phyloP scores from a whole-genome alignment of 805 yeast genomes.

The Nakazawaea ambrosiae region DNA sequence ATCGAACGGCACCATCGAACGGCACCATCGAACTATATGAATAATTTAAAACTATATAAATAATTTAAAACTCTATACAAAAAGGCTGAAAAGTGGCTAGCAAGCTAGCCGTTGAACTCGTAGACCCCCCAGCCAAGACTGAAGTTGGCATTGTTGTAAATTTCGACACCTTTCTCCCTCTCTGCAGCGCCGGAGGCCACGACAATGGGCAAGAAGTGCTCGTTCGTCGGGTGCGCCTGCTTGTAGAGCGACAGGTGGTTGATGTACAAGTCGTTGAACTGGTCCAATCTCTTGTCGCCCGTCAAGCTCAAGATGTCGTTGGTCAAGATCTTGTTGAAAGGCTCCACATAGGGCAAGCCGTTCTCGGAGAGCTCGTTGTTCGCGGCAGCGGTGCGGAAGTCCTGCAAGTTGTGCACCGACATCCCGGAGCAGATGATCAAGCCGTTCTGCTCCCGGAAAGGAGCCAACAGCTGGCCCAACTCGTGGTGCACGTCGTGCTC shows the following conservation, averaged over 20 bases:
- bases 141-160: slow-evolving; percentile 35
- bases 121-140: slow-evolving; percentile 71
- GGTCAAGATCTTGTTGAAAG: slow-evolving; percentile 41
- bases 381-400: slow-evolving; percentile 29
- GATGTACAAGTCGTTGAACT: slow-evolving; percentile 29
- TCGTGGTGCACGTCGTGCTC: slow-evolving; percentile 37
- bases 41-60: not conserved
- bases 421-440: slow-evolving; percentile 64
- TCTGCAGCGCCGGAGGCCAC: slow-evolving; percentile 48
- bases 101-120: slow-evolving; percentile 25
- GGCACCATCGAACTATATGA: not conserved
- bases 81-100: too few relatives aligned
- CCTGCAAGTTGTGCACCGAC: slow-evolving; percentile 72
- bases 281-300: slow-evolving; percentile 26
- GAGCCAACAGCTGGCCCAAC: slow-evolving; percentile 48
- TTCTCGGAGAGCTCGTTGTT: slow-evolving; percentile 11
- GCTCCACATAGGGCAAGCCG: slow-evolving; percentile 39
- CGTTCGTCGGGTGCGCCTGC: slow-evolving; percentile 69
- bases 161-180: slow-evolving; percentile 31
- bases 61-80: too few relatives aligned
- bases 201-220: slow-evolving; percentile 67
- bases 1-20: too few relatives aligned
- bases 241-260: slow-evolving; percentile 25
- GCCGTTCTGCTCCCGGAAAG: slow-evolving; percentile 45
- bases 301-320: slow-evolving; percentile 28